Conservation (phyloP, 805 yeast species). For the Suhomyces emberorum region DNA sequence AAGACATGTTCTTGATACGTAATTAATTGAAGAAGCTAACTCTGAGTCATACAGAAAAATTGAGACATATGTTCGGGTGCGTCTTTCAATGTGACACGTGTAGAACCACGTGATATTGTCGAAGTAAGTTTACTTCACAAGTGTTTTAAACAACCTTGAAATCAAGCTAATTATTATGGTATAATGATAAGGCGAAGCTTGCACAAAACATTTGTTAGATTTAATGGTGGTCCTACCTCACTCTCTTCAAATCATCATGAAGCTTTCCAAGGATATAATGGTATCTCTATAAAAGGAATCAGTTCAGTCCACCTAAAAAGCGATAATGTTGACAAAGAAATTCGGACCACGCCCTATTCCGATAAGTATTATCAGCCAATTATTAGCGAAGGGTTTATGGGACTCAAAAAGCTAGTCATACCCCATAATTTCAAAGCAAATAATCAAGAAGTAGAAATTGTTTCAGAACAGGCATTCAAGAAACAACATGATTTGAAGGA, state of each 20-base stretch:
- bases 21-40: too few relatives aligned
- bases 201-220: slow-evolving; percentile 6
- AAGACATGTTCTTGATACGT: too few relatives aligned
- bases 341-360: slow-evolving; percentile 19
- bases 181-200: slow-evolving; percentile 11
- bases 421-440: slow-evolving; percentile 12
- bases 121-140: too few relatives aligned
- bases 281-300: slow-evolving; percentile 1
- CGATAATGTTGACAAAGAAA: neutral
- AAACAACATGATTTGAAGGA: slow-evolving; percentile 40
- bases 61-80: too few relatives aligned
- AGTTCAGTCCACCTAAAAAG: slow-evolving; percentile 1
- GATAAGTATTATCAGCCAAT: slow-evolving; percentile 26
- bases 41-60: too few relatives aligned
- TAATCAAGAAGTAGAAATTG: slow-evolving; percentile 13
- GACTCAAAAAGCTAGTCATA: slow-evolving; percentile 19
- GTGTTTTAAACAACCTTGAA: too few relatives aligned
- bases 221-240: slow-evolving; percentile 6
- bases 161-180: too few relatives aligned
- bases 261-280: slow-evolving; percentile 1
- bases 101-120: too few relatives aligned
- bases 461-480: slow-evolving; percentile 3
- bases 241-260: neutral
- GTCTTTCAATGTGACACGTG: too few relatives aligned
- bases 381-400: slow-evolving; percentile 22